Base-by-base conservation (phyloP, 306 rosid genomes). In the Castanea crenata region DNA sequence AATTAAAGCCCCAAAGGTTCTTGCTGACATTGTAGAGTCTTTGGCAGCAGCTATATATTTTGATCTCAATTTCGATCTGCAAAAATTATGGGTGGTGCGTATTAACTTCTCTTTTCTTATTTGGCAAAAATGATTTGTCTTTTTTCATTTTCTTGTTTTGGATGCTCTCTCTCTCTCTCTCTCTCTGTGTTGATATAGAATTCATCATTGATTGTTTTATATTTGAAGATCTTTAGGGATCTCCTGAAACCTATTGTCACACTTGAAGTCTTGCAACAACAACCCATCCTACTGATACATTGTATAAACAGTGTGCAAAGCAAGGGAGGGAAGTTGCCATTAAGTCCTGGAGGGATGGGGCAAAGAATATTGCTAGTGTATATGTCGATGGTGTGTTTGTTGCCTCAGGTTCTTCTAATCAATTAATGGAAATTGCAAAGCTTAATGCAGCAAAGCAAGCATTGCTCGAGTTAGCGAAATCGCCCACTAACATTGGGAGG, bases 1-100 rank as follows among this genome's bases (percentile, higher is more conserved):
- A 1, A 80, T 94, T 21, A 90, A 89, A 84, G 98, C 96, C 19
- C 98, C 97, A 1, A 94, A 94, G 84, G 79, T 94, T 82, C 98
- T 94, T 56, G 97, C 98, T 1, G 98, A 94, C 46, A 38, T 38
- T 38, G 46, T 38, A 38, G 46, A 38, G 46, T 38, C 46, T 38
- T 38, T 38, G 46, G 91, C 88, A 25, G 98, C 89, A 55, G 96
- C 97, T 3, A 46, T 94, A 8, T 94, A 89, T 38, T 71, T 92
- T 3, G 98, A 94, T 15, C 38, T 88, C 76, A 56, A 64, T 38
- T 89, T 84, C 27, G 90, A 94, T 71, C 88, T 94, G 4, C 74
- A 87, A 32, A 77, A 9, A 32, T 71, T 89, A 5, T 94, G 98
- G 98, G 81, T 76, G 96, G 98, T 92, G 59, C 19, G 93, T 82